phyloP scores from a whole-genome alignment of 2,329 filamentous ascomycete genomes.

The Diaporthe citriasiana region DNA sequence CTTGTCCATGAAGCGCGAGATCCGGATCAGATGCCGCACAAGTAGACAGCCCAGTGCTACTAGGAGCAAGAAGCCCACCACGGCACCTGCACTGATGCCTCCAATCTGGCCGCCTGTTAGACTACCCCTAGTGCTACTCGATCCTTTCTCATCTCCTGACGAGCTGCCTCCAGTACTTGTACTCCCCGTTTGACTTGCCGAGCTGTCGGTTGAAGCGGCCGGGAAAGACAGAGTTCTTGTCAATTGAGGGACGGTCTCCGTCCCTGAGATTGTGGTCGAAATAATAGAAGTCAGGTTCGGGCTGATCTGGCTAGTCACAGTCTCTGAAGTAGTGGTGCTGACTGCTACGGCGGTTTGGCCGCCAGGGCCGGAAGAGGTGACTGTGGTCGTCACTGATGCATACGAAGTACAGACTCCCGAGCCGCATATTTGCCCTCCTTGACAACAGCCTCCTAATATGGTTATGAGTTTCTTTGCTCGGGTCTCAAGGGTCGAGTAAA shows the following conservation, averaged over 20 bases:
- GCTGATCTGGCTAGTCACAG: not conserved
- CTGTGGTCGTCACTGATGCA: not conserved
- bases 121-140: not conserved
- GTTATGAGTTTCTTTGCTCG: not conserved
- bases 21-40: conserved; percentile 8
- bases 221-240: not conserved
- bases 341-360: not conserved
- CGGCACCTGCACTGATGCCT: conserved; percentile 14
- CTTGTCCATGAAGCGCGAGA: conserved; percentile 27
- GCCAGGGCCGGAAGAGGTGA: not conserved
- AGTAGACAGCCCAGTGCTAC: not conserved
- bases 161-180: not conserved
- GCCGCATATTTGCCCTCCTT: not conserved
- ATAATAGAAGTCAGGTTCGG: not conserved
- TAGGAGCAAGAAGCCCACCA: conserved; percentile 19
- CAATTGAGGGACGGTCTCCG: not conserved
- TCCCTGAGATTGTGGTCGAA: not conserved
- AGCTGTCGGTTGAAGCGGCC: not conserved
- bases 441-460: not conserved
- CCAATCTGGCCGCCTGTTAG: not conserved
- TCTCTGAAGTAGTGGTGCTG: not conserved
- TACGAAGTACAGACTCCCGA: not conserved
- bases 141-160: not conserved
- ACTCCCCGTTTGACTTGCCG: not conserved
- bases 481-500: fast-evolving